phyloP scores from a whole-genome alignment of 306 rosid species.

The Alnus glutinosa region DNA sequence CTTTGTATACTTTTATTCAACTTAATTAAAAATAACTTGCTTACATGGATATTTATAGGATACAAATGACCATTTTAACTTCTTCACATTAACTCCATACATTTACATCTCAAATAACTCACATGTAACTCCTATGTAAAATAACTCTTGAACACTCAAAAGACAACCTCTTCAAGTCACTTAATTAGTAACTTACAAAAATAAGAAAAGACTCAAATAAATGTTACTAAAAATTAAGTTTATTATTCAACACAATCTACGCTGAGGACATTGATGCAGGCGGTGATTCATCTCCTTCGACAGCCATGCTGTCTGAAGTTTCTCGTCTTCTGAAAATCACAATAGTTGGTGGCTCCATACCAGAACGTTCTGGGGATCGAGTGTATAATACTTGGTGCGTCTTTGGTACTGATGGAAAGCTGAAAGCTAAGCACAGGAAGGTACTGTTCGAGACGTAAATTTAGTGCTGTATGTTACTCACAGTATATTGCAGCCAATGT shows the following conservation, averaged over 20 bases:
- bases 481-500: not conserved
- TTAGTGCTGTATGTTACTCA: not conserved
- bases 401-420: slow-evolving; percentile 74
- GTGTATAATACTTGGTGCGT: slow-evolving; percentile 85
- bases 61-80: no score
- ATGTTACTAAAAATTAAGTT: no score
- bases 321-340: slow-evolving; percentile 71
- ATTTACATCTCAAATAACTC: no score
- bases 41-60: no score
- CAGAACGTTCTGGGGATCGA: slow-evolving; percentile 74
- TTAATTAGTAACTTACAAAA: no score
- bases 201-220: no score
- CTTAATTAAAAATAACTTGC: no score
- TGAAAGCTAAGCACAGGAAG: slow-evolving; percentile 90
- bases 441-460: slow-evolving; percentile 26
- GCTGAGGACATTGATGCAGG: slow-evolving; percentile 93
- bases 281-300: slow-evolving; percentile 86
- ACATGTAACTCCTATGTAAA: no score
- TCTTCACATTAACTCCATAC: no score
- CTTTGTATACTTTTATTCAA: no score
- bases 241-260: slow-evolving; percentile 30
- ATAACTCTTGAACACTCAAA: no score
- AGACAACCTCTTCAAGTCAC: no score
- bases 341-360: slow-evolving; percentile 88
- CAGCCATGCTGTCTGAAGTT: slow-evolving; percentile 84